Evolutionary conservation across 75 land plant genomes (phyloP).

Genomic region (Sequoia sempervirens): DNA sequence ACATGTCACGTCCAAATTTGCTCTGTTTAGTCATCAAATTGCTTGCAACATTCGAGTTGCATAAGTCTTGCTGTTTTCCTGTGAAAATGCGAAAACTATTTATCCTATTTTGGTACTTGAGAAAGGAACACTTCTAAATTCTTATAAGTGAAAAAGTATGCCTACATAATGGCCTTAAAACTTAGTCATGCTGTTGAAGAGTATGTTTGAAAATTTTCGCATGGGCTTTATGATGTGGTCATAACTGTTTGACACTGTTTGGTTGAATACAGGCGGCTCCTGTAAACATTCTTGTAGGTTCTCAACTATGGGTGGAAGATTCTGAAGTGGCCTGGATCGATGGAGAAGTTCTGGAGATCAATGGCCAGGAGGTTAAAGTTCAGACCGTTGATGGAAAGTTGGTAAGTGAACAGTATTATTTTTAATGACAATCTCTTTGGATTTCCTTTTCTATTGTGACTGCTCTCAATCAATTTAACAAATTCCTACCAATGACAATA

Average conservation of each 20-base stretch:
- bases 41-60: no score
- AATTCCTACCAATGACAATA: not conserved
- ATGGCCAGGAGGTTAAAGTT: slow-evolving; percentile 59
- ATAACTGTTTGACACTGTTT: not conserved
- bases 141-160: not conserved
- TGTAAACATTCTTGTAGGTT: slow-evolving; percentile 58
- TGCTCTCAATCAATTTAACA: not conserved
- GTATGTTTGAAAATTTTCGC: not conserved
- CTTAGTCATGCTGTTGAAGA: not conserved
- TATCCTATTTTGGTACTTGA: not conserved
- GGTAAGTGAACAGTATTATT: slow-evolving; percentile 32
- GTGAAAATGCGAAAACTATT: no score
- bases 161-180: no score
- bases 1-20: no score
- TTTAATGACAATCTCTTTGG: not conserved
- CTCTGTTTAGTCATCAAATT: no score
- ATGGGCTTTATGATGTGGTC: not conserved
- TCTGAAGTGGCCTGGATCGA: slow-evolving; percentile 83
- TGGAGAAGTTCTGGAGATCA: slow-evolving; percentile 79
- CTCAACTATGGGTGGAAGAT: slow-evolving; percentile 96
- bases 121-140: not conserved
- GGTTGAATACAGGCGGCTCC: slow-evolving; percentile 56
- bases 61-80: not conserved
- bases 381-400: slow-evolving; percentile 55
- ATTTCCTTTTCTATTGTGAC: not conserved